These are phyloP conservation scores for Excoecaria cochinchinensis DNA, from an alignment of 345 rosid species.

Conservation along the genomic window DNA sequence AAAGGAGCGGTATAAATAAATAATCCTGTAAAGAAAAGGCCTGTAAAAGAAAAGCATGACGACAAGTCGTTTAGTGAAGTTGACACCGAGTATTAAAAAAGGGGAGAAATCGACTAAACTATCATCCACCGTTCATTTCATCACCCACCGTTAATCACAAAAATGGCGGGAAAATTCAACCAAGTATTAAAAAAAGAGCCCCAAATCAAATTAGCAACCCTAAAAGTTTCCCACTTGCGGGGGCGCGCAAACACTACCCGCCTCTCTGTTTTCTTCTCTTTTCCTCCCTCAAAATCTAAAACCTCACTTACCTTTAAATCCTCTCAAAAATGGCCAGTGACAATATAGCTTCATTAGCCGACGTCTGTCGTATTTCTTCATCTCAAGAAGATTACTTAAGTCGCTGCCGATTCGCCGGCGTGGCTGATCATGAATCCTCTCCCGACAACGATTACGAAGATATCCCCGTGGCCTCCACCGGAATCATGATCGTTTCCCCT, in stretches of 20 bases:
- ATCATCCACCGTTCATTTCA: background rate
- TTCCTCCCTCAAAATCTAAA: background rate
- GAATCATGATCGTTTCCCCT: constrained; percentile 39
- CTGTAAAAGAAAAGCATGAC: background rate
- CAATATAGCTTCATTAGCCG: constrained; percentile 30
- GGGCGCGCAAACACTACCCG: background rate
- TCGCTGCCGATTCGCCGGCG: constrained; percentile 19
- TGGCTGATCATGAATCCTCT: constrained; percentile 2
- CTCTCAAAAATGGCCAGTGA: background rate
- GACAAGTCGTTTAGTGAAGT: background rate
- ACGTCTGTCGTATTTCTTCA: constrained; percentile 22
- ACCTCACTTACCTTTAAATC: background rate
- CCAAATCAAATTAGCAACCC: background rate
- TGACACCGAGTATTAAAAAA: too few species aligned
- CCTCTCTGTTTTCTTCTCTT: background rate
- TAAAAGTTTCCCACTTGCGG: background rate
- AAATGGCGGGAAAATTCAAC: constrained; percentile 17
- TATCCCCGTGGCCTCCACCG: constrained; percentile 24
- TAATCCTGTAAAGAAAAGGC: too few species aligned
- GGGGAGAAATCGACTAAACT: background rate
- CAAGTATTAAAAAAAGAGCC: background rate
- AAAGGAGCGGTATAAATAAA: too few species aligned
- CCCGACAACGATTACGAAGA: constrained; percentile 15
- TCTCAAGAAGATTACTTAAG: constrained; percentile 26
- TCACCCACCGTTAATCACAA: background rate